Percentiles rank a stretch among this genome's conserved stretches.
phyloP scores from a whole-genome alignment of 75 land plant genomes.

The Sequoia sempervirens region DNA sequence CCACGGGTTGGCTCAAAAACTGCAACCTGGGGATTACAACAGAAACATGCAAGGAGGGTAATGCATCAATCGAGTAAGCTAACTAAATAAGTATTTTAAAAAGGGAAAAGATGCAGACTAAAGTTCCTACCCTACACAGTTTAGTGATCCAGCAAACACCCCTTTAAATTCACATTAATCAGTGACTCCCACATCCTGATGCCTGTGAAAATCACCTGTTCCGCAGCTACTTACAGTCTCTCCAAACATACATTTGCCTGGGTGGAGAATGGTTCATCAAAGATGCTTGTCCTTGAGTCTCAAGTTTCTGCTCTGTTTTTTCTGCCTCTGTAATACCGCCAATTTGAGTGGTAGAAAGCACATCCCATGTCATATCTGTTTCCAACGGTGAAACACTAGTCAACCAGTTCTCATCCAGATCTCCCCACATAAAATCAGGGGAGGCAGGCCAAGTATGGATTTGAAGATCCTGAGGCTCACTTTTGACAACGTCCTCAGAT shows the following conservation, averaged over 20 bases:
- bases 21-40: conserved; percentile 4
- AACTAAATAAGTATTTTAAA: neutral
- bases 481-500: conserved; percentile 1
- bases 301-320: neutral
- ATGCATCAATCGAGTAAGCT: neutral
- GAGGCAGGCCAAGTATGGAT: conserved; percentile 9
- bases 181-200: neutral
- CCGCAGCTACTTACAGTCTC: neutral
- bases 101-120: neutral
- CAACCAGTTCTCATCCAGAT: conserved; percentile 13
- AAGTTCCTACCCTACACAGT: neutral
- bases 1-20: conserved; percentile 10
- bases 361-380: conserved; percentile 11
- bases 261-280: neutral
- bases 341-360: conserved; percentile 2
- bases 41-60: neutral
- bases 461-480: conserved; percentile 7
- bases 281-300: neutral
- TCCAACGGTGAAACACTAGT: conserved; percentile 4
- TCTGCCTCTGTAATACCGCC: neutral
- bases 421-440: conserved; percentile 5
- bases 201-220: neutral
- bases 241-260: conserved; percentile 11
- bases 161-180: conserved; percentile 1
- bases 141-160: neutral